Conservation (phyloP, 75 land plant species). For the Sequoiadendron giganteum region DNA sequence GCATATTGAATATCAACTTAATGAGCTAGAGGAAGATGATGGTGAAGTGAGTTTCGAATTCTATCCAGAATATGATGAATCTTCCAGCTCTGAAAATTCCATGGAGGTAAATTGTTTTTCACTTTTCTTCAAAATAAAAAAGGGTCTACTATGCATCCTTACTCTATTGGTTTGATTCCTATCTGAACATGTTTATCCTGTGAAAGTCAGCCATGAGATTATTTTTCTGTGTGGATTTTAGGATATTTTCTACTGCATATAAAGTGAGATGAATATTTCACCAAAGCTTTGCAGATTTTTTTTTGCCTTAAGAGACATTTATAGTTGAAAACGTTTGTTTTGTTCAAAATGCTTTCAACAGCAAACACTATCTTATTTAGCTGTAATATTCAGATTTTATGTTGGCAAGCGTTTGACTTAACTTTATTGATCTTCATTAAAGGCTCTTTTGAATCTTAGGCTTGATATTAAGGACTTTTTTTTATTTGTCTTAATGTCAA, state of each 20-base stretch:
- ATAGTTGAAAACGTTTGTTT: not conserved
- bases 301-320: not conserved
- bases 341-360: not conserved
- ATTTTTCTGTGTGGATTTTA: not conserved
- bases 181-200: not conserved
- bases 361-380: not conserved
- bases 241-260: not conserved
- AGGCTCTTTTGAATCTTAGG: not conserved
- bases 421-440: not conserved
- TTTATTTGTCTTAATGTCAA: not conserved
- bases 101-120: slow-evolving; percentile 39
- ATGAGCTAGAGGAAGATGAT: slow-evolving; percentile 53
- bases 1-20: slow-evolving; percentile 74
- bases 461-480: not conserved
- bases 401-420: not conserved
- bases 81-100: slow-evolving; percentile 27
- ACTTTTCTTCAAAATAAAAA: not conserved
- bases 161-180: not conserved
- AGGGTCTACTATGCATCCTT: not conserved
- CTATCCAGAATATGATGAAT: slow-evolving; percentile 27
- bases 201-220: not conserved
- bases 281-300: not conserved
- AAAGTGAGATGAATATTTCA: not conserved
- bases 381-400: not conserved
- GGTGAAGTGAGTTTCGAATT: slow-evolving; percentile 70